Evolutionary conservation across 2,329 filamentous ascomycete species (phyloP), one percentile per base, ranked within the genome.

Genomic region (Chrysosphaeria jannelii): DNA sequence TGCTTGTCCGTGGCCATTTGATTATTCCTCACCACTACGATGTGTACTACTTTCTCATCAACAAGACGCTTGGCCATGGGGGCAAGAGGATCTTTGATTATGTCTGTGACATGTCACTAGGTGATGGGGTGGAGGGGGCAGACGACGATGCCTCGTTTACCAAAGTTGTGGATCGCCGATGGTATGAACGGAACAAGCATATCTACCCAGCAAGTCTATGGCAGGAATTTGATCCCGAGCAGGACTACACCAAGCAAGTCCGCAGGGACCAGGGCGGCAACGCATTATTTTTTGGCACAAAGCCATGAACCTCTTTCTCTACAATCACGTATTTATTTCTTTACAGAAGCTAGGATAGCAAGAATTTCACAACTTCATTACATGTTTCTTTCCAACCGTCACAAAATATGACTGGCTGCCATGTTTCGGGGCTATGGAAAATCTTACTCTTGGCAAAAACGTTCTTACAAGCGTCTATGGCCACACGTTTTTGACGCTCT

Each of bases 21-120:
- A n/a, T n/a, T n/a, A n/a, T n/a, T n/a, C n/a, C n/a, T n/a, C n/a
- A 93, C 76, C 85, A 97, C 44, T 91, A 88, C 39, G 81, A 93
- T 33, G 78, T 97, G 40, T 85, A 93, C 42, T 85, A 81, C 46
- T 93, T 97, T 46, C 65, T 91, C 39, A 69, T 89, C 42, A 91
- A 93, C 42, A 75, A 69, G 36, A 71, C 63, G 13, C 43, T 61
- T 2, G 74, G 71, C 2, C 67, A 72, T n/a, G 62, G 63, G 18
- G 68, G 71, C 24, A 51, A 50, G 11, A 49, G 60, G 5, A 49
- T 97, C 7, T 93, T 97, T 41, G 57, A 75, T 36, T 90, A 79
- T 41, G 16, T 51, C 2, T 46, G 53, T 0, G 31, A 30, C 8
- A 31, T 13, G n/a, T 22, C 25, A 23, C 55, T 67, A 8, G n/a